Conservation (phyloP, 2,329 filamentous ascomycete genomes). For the Neoscytalidium dimidiatum region DNA sequence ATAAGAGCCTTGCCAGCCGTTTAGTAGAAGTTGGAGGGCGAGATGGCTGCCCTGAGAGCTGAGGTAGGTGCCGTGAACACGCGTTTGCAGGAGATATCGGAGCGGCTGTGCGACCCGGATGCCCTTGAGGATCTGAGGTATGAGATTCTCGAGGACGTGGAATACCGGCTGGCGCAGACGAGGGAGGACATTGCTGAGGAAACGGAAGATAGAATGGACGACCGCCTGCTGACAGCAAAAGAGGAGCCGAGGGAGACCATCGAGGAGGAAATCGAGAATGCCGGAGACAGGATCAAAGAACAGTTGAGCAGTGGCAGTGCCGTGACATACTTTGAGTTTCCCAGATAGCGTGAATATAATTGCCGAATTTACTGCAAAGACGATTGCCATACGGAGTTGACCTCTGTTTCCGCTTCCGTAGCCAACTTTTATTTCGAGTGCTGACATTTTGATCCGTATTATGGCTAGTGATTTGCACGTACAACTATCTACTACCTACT, state of each 20-base stretch:
- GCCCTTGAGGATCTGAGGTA: background rate
- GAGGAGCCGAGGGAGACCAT: background rate
- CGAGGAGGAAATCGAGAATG: constrained; percentile 1
- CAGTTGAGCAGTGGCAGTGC: background rate
- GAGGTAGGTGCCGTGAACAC: background rate
- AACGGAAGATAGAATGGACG: background rate
- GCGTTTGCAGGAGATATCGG: background rate
- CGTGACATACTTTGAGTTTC: background rate
- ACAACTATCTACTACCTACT: too few species aligned
- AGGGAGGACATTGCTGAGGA: background rate
- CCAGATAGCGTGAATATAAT: background rate
- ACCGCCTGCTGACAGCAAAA: background rate
- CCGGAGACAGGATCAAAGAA: background rate
- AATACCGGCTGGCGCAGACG: background rate
- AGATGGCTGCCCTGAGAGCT: background rate
- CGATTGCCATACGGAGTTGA: too few species aligned
- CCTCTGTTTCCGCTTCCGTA: too few species aligned
- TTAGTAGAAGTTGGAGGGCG: background rate
- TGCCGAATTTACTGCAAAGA: background rate
- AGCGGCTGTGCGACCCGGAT: background rate
- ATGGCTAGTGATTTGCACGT: too few species aligned
- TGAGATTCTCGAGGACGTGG: background rate
- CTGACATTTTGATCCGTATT: too few species aligned
- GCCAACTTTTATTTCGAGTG: too few species aligned
- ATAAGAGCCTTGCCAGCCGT: background rate